These are phyloP conservation scores for Geotrichum histeridarum DNA, from an alignment of 1,139 yeast genomes.

Conservation along the genomic window DNA sequence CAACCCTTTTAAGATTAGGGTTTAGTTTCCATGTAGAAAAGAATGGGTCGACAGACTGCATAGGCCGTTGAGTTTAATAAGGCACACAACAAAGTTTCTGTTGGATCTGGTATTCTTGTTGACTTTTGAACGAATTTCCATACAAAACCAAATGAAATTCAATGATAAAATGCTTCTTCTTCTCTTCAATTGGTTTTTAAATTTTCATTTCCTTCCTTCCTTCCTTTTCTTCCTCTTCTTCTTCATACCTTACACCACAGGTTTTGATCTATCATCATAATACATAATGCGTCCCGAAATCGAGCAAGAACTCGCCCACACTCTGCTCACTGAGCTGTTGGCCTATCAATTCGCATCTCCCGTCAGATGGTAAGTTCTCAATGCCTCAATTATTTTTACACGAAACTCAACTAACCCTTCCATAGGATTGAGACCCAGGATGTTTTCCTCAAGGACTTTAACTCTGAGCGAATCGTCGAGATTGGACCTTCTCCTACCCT, in stretches of 20 bases:
- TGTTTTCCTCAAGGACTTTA: constrained; percentile 87
- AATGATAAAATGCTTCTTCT: not conserved
- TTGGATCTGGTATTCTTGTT: not conserved
- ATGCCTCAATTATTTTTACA: not conserved
- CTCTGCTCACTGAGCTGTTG: constrained; percentile 85
- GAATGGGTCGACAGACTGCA: too few species aligned
- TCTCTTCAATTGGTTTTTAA: not conserved
- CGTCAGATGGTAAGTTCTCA: constrained; percentile 70
- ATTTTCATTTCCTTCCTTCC: not conserved
- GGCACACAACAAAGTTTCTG: not conserved
- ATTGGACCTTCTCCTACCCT: constrained; percentile 98
- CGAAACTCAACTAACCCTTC: not conserved
- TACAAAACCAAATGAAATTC: too few species aligned
- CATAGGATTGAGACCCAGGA: constrained; percentile 87
- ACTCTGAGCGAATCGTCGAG: constrained; percentile 95
- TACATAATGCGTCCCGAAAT: constrained; percentile 85
- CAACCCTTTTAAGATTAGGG: not conserved
- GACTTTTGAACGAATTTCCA: too few species aligned
- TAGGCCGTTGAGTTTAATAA: too few species aligned
- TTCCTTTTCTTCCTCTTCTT: not conserved
- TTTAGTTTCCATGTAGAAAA: not conserved
- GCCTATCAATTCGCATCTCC: constrained; percentile 99
- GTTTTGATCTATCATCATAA: not conserved
- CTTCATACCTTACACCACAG: not conserved
- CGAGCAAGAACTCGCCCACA: constrained; percentile 95